A percentile compares a stretch with the other conserved stretches of the same genome.
These are phyloP conservation scores for Aspergillus quadrilineatus DNA, from an alignment of 2,329 filamentous ascomycete genomes.

Conservation along the genomic window DNA sequence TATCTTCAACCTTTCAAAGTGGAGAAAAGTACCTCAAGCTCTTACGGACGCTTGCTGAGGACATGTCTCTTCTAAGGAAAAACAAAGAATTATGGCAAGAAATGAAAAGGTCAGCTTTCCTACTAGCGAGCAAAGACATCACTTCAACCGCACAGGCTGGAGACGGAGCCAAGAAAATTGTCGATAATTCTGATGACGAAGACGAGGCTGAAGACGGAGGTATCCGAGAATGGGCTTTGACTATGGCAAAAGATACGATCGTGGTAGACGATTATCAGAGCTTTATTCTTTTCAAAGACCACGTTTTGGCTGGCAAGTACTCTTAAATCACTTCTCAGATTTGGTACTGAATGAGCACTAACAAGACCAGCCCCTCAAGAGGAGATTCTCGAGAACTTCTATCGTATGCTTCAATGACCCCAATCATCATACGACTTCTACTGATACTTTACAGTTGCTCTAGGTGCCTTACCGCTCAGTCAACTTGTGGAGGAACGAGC, in stretches of 20 bases:
- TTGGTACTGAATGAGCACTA: no score
- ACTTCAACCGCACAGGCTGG: slow-evolving; percentile 28
- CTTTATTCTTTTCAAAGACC: slow-evolving; percentile 82
- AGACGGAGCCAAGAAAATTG: slow-evolving; percentile 18
- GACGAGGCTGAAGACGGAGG: slow-evolving; percentile 53
- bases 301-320: slow-evolving; percentile 67
- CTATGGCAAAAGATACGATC: slow-evolving; percentile 68
- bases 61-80: slow-evolving; percentile 66
- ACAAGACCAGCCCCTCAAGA: slow-evolving; percentile 65
- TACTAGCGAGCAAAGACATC: slow-evolving; percentile 81
- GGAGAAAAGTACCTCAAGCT: slow-evolving; percentile 84
- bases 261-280: slow-evolving; percentile 86
- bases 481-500: slow-evolving; percentile 75
- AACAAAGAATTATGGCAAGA: slow-evolving; percentile 75
- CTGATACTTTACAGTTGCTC: slow-evolving; percentile 44
- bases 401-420: slow-evolving; percentile 41
- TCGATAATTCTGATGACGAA: slow-evolving; percentile 44
- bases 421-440: background rate
- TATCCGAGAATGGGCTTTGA: slow-evolving; percentile 76
- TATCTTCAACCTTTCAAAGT: slow-evolving; percentile 76
- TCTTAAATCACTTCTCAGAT: background rate
- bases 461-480: slow-evolving; percentile 76
- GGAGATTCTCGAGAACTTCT: slow-evolving; percentile 80
- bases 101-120: slow-evolving; percentile 72
- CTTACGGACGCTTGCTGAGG: slow-evolving; percentile 76